Evolutionary conservation across 129 eudicot species (phyloP), one percentile per base, ranked within the genome.

Genomic region (Flaveria trinervia): DNA sequence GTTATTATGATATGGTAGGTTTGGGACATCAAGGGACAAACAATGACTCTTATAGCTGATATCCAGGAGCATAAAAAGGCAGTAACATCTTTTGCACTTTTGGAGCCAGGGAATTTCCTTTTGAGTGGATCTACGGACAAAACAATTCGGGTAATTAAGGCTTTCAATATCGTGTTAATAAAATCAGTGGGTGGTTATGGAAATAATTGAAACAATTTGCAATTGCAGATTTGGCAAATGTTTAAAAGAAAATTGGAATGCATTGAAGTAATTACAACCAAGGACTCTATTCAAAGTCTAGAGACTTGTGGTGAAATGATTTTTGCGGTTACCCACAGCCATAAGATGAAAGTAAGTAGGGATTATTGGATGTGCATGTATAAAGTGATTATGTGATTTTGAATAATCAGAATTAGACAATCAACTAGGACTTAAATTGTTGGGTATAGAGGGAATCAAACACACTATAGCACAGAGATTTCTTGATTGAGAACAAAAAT

Each of bases 41-140:
- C 85, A 59, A 89, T 86, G 22, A 85, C 84, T 69, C 89, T 92
- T 80, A 83, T 85, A 46, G 74, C 55, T 44, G 88, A 92, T 61
- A 76, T 70, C 10, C 89, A 84, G 76, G 92, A 80, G 85, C 96
- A 92, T 86, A 87, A 75, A 71, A 89, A 92, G 89, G 87, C 91
- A 7, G 97, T 92, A 71, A 89, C 96, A 69, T 92, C 92, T 66
- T 85, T 89, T 67, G 83, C 97, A 14, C 85, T 92, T 73, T 70
- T 80, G 51, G 96, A 89, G 80, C 89, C 83, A 48, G 87, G 88
- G 74, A 87, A 87, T 55, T 85, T 86, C 68, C 87, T 92, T 67
- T 75, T 92, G 85, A 89, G 89, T 83, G 97, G 96, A 30, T 92
- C 97, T 72, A 70, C 89, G 16, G 96, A 92, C 76, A 92, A 92